A percentile compares a stretch with the other conserved stretches of the same genome.
Evolutionary conservation across 148 eudicot genomes (phyloP).

Genomic region (Dianthus caryophyllus): DNA sequence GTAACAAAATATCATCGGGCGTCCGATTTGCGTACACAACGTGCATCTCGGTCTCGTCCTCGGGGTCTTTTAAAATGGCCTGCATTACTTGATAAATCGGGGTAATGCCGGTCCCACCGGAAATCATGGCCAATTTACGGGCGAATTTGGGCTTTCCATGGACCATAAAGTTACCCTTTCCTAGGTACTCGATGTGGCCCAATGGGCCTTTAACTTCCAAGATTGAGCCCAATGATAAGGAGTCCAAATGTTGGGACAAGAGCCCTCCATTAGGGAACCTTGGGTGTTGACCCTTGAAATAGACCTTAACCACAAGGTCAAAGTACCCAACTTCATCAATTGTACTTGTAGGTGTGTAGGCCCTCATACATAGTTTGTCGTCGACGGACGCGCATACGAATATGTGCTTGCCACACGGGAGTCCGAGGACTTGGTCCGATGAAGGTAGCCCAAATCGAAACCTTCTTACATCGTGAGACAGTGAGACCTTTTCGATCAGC

Average conservation of each 20-base stretch:
- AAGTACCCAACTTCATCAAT: conserved; percentile 64
- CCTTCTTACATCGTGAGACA: conserved; percentile 72
- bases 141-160: conserved; percentile 71
- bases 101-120: conserved; percentile 92
- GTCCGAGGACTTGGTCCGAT: conserved; percentile 64
- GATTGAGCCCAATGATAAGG: conserved; percentile 42
- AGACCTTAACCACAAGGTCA: conserved; percentile 74
- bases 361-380: conserved; percentile 85
- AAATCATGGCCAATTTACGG: conserved; percentile 69
- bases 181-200: conserved; percentile 82
- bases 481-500: conserved; percentile 49
- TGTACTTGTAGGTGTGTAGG: conserved; percentile 75
- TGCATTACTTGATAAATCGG: conserved; percentile 92
- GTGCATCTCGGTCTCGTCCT: conserved; percentile 77
- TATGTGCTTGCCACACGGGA: conserved; percentile 83
- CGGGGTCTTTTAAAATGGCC: conserved; percentile 64
- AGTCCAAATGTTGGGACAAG: conserved; percentile 74
- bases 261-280: conserved; percentile 77
- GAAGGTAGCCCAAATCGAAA: conserved; percentile 63
- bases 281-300: conserved; percentile 54
- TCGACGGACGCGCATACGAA: conserved; percentile 59
- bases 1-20: conserved; percentile 68
- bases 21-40: conserved; percentile 84
- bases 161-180: conserved; percentile 60
- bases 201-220: conserved; percentile 84